Conservation (phyloP, 2,329 filamentous ascomycete genomes). For the Chrysosporium keratinophilum region DNA sequence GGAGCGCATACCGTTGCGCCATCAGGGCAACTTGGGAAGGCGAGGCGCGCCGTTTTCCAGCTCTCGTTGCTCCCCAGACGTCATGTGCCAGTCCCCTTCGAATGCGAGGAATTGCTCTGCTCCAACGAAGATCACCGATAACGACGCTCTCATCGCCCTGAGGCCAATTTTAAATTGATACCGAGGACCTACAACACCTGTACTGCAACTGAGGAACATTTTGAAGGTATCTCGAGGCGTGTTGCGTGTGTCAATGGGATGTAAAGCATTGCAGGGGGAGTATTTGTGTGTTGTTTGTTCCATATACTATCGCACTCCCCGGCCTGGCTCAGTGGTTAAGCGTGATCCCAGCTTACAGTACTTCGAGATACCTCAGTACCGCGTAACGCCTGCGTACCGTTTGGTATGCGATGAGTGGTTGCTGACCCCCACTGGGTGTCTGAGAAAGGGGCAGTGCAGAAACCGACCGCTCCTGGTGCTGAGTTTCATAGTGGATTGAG, state of each 20-base stretch:
- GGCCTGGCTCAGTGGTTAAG: conserved; percentile 7
- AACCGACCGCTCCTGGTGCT: conserved; percentile 8
- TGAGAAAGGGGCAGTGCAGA: background rate
- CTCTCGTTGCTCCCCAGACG: background rate
- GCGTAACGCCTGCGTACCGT: conserved; percentile 10
- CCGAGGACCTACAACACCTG: background rate
- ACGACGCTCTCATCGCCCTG: background rate
- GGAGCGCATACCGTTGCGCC: background rate
- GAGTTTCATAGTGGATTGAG: conserved; percentile 4
- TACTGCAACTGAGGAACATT: background rate
- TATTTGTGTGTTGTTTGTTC: background rate
- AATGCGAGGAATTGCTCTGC: background rate
- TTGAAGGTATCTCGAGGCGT: background rate
- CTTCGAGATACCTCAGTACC: background rate
- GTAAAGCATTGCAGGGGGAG: background rate
- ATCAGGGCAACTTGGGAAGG: background rate
- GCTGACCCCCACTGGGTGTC: background rate
- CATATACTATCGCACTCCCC: background rate
- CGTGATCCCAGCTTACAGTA: conserved; percentile 5
- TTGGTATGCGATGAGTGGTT: too few relatives aligned
- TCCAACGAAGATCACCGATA: background rate
- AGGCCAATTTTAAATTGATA: background rate
- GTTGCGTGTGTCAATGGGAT: conserved; percentile 4
- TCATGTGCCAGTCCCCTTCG: background rate
- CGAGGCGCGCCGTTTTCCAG: background rate